Percentiles rank a stretch among this genome's conserved stretches.
phyloP scores from a whole-genome alignment of 768 basidiomycete species.

The Psilocybe azurescens region DNA sequence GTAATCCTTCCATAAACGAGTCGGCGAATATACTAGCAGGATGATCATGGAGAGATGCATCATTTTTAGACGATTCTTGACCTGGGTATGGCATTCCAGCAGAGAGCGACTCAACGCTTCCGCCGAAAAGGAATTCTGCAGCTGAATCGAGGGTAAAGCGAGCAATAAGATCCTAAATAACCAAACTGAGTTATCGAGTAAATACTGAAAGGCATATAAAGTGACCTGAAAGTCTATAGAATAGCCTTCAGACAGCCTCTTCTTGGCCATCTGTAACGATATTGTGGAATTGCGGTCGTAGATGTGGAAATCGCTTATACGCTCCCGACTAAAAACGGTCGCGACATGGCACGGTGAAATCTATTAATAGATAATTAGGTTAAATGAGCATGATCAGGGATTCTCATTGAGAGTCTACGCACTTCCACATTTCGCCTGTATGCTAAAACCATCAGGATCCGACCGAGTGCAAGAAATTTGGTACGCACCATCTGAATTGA shows the following conservation, averaged over 20 bases:
- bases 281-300: slow-evolving; percentile 58
- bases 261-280: slow-evolving; percentile 47
- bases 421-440: slow-evolving; percentile 73
- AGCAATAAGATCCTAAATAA: slow-evolving; percentile 48
- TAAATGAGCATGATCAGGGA: too few species aligned
- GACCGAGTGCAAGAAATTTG: background rate
- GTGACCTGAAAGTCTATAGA: slow-evolving; percentile 63
- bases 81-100: slow-evolving; percentile 56
- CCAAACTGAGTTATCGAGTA: slow-evolving; percentile 47
- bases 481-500: slow-evolving; percentile 57
- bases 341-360: slow-evolving; percentile 66
- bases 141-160: slow-evolving; percentile 69
- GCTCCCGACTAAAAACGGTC: slow-evolving; percentile 70
- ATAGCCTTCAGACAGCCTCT: slow-evolving; percentile 47
- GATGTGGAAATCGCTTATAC: slow-evolving; percentile 62
- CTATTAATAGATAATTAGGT: slow-evolving; percentile 23
- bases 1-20: slow-evolving; percentile 54
- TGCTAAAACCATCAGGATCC: background rate
- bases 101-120: slow-evolving; percentile 51
- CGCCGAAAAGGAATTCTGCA: slow-evolving; percentile 62
- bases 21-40: slow-evolving; percentile 47
- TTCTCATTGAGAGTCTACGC: slow-evolving; percentile 13
- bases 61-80: slow-evolving; percentile 28
- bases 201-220: background rate
- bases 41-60: slow-evolving; percentile 30